Evolutionary conservation across 2,329 filamentous ascomycete species (phyloP), one percentile per base, ranked within the genome.

Genomic region (Cytospora piceae): DNA sequence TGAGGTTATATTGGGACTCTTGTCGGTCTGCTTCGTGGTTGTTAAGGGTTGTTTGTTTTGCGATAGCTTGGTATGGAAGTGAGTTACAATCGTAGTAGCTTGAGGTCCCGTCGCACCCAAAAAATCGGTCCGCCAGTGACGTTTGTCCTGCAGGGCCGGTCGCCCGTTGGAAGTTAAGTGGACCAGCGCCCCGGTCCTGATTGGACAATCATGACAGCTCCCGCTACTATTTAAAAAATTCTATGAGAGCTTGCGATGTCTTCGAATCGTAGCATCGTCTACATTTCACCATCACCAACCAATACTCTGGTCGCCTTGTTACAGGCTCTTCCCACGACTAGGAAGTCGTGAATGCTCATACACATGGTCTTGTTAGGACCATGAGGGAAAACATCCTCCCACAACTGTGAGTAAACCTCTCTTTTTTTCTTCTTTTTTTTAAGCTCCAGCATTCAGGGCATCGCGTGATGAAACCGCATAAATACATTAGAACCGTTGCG

Each of bases 401-500:
- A 8, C 20, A 34, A 56, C 11, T 49, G 66, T 68, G 60, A 63
- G 66, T 61, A n/a, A 22, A 3, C 4, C 3, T 54, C 39, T 57
- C 56, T 63, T 34, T 54, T 34, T 1, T 49, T 12, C 20, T n/a
- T 32, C 15, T 5, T 4, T 1, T 17, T 29, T 57, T 51, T 64
- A 67, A 78, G 34, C 34, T 22, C 15, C 17, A 20, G 17, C 17
- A 24, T 22, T 15, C 46, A 49, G 24, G 46, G 46, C 46, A 49
- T 49, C 9, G 46, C 46, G 46, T 84, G 82, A 85, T 85, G 82
- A 84, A 77, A 77, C 73, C 74, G 62, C 74, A 77, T 79, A 76
- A 79, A 77, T 42, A 80, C 75, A 73, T 79, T 79, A 84, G 82
- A 85, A 85, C 82, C 82, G 82, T 83, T 85, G 82, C 83, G 81